Evolutionary conservation across 164 flowering plant genomes (phyloP), one percentile per base, ranked within the genome.

Genomic region (Litsea cubeba): DNA sequence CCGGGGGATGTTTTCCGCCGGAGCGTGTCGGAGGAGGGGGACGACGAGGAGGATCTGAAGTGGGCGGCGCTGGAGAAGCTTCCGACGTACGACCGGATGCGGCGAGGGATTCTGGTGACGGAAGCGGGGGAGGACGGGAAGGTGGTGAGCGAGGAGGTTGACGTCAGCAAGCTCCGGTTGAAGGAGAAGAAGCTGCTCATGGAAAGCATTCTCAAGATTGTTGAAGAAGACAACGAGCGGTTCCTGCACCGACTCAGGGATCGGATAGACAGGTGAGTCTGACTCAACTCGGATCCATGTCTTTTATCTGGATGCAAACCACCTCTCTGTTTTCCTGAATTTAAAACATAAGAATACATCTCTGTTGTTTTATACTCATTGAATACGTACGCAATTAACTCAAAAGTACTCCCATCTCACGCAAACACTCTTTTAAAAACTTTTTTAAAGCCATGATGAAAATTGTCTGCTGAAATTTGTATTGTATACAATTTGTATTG

Each of bases 31-130:
- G 75, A 78, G n/a, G 70, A 28, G 26, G 75, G 77, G 35, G 74
- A 49, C 1, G 80, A 81, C 10, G 90, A 87, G 3, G 96, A 91
- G 58, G 88, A 87, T 76, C 84, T 91, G 46, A 82, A 68, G 68
- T 89, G 93, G 91, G 95, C 93, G 5, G 93, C 95, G 11, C 84
- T 91, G 7, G 95, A 89, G 80, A 82, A 84, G 80, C 88, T 89
- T 2, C 95, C 95, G 0, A 89, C 95, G 2, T 88, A 82, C 68
- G 88, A 86, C 32, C 78, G 92, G 28, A 3, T 90, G 76, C 77
- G 84, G 69, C 82, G 75, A 24, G 86, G 88, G 32, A 75, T 88
- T 24, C 62, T 88, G 68, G 20, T 18, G 20, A 82, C 66, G 69
- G 82, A 85, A 58, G 87, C 81, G 2, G 35, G 81, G 74, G 87